Conservation (phyloP, 1,139 yeast species). For the Hansenula lynferdii region DNA sequence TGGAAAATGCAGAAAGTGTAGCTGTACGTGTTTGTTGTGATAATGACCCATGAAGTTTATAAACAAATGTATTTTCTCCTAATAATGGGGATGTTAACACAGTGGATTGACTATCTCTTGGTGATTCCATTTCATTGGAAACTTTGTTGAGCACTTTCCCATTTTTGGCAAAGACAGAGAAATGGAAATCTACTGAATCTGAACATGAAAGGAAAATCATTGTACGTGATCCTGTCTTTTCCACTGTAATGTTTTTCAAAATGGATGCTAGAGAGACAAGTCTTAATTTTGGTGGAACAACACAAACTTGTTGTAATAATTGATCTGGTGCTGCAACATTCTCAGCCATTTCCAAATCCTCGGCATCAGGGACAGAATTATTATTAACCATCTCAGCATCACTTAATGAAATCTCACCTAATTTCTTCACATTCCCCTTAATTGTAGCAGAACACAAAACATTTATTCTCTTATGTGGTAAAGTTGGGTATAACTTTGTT, state of each 20-base stretch:
- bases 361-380: slow-evolving; percentile 38
- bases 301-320: slow-evolving; percentile 66
- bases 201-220: slow-evolving; percentile 92
- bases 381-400: slow-evolving; percentile 64
- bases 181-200: slow-evolving; percentile 92
- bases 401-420: slow-evolving; percentile 71
- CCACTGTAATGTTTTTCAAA: slow-evolving; percentile 43
- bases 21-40: slow-evolving; percentile 77
- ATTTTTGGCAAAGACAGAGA: slow-evolving; percentile 55
- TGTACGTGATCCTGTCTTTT: slow-evolving; percentile 40
- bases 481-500: slow-evolving; percentile 41
- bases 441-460: slow-evolving; percentile 93
- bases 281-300: slow-evolving; percentile 89
- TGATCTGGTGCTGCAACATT: slow-evolving; percentile 79
- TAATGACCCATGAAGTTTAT: slow-evolving; percentile 86
- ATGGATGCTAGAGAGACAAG: slow-evolving; percentile 73
- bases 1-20: slow-evolving; percentile 47
- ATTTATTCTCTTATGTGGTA: slow-evolving; percentile 71
- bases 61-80: slow-evolving; percentile 46
- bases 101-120: slow-evolving; percentile 29
- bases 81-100: slow-evolving; percentile 51
- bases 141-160: slow-evolving; percentile 21
- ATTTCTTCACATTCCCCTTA: slow-evolving; percentile 70
- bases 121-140: slow-evolving; percentile 22
- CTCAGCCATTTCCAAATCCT: slow-evolving; percentile 32